A percentile compares a stretch with the other conserved stretches of the same genome.
These are phyloP conservation scores for Sporodiniella umbellata DNA, from an alignment of 371 early-diverging fungal genomes.

Conservation along the genomic window DNA sequence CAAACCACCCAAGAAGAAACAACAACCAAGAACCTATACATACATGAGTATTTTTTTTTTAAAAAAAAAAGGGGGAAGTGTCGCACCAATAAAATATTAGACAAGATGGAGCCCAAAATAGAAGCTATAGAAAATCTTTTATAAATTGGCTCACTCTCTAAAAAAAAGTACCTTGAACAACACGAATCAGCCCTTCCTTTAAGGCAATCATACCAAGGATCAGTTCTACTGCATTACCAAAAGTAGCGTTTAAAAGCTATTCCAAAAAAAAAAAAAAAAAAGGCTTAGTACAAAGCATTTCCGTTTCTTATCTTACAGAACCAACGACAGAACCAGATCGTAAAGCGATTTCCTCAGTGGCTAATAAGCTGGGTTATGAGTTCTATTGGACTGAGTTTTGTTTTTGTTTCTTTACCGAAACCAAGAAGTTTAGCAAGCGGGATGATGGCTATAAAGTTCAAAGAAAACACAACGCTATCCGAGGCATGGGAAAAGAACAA, in stretches of 20 bases:
- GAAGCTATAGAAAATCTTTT: slow-evolving; percentile 49
- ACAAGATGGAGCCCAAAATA: slow-evolving; percentile 81
- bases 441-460: slow-evolving; percentile 93
- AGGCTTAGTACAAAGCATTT: neutral
- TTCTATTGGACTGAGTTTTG: neutral
- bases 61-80: no score
- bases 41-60: no score
- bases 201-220: slow-evolving; percentile 85
- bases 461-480: slow-evolving; percentile 55
- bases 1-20: slow-evolving; percentile 77
- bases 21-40: slow-evolving; percentile 62
- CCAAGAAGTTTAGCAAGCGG: slow-evolving; percentile 79
- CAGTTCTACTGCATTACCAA: slow-evolving; percentile 83
- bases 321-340: slow-evolving; percentile 38
- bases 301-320: slow-evolving; percentile 16
- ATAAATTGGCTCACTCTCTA: neutral
- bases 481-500: slow-evolving; percentile 46
- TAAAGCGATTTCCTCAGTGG: slow-evolving; percentile 36
- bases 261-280: neutral
- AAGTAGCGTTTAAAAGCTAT: slow-evolving; percentile 39
- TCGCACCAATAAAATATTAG: slow-evolving; percentile 72
- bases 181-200: slow-evolving; percentile 68
- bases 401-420: slow-evolving; percentile 25
- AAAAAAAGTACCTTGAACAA: slow-evolving; percentile 67
- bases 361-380: slow-evolving; percentile 4